Base-by-base conservation (phyloP, 2,329 filamentous ascomycete genomes). In the Calonectria crousiana region DNA sequence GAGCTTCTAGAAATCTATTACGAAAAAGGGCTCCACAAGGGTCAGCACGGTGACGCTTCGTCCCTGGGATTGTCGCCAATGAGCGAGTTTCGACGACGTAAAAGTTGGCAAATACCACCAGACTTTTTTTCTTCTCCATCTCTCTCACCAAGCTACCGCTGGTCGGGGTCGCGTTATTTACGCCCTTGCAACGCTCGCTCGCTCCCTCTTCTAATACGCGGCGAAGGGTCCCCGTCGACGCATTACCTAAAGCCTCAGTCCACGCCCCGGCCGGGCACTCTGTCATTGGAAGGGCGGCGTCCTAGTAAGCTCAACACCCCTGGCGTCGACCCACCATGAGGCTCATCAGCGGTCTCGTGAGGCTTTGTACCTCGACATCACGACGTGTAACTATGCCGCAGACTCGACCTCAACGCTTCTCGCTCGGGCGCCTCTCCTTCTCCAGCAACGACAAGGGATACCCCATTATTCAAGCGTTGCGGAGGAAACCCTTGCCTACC, bases 1-100 rank as follows among this genome's bases (percentile, higher is more conserved):
- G 66, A 60, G 71, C 67, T 73, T 73, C 71, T 69, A 67, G 71
- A 70, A 73, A 73, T 69, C 66, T 65, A 69, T 69, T 58, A 58
- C 52, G 67, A 69, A 60, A 69, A 66, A 14, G 13, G 58, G 32
- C 32, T 68, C 64, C 70, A 67, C 70, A 32, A 20, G 41, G 49
- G 69, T 72, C 64, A 44, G 64, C 26, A 53, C n/a, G 62, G 62
- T 73, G 66, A 73, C 66, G 67, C 60, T 58, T 51, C n/a, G 16
- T 41, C 36, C 41, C 36, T 23, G 51, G 66, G 67, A 23, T 56
- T 51, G 49, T 69, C 67, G 58, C 58, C 67, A 73, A 73, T 73
- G 56, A 68, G 49, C 16, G 71, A 69, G 71, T 73, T 73, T 73
- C 49, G 49, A 49, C 66, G 23, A 73, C 71, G 71, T 73, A 73